Evolutionary conservation across 345 rosid species (phyloP).

Genomic region (Punica granatum): DNA sequence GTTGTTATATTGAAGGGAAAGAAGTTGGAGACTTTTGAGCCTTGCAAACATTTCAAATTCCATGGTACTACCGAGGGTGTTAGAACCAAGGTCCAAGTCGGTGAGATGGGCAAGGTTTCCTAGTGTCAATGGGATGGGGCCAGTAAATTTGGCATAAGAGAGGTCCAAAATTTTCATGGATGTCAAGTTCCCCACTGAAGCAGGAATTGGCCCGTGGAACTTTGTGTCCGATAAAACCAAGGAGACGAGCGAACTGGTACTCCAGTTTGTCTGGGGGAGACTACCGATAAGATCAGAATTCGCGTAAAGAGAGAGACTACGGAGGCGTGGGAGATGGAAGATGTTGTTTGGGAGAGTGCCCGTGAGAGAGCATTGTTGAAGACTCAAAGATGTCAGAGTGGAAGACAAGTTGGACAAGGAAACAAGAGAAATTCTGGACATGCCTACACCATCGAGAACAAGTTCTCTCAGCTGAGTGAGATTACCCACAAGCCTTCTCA

Average conservation of each 20-base stretch:
- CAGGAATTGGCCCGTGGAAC: not conserved
- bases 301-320: not conserved
- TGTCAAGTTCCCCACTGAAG: no score
- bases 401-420: slow-evolving; percentile 5
- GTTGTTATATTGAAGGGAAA: not conserved
- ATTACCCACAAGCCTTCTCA: not conserved
- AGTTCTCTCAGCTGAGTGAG: not conserved
- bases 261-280: slow-evolving; percentile 14
- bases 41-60: not conserved
- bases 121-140: not conserved
- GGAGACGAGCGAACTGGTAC: not conserved
- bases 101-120: not conserved
- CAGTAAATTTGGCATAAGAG: not conserved
- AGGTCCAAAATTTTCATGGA: no score
- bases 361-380: not conserved
- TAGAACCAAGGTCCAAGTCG: not conserved
- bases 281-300: not conserved
- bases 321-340: not conserved
- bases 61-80: not conserved
- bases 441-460: not conserved
- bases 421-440: not conserved
- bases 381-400: slow-evolving; percentile 5
- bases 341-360: slow-evolving; percentile 8
- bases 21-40: not conserved
- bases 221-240: not conserved